Conservation (phyloP, 1,139 yeast genomes). For the Sugiyamaella japonica region DNA sequence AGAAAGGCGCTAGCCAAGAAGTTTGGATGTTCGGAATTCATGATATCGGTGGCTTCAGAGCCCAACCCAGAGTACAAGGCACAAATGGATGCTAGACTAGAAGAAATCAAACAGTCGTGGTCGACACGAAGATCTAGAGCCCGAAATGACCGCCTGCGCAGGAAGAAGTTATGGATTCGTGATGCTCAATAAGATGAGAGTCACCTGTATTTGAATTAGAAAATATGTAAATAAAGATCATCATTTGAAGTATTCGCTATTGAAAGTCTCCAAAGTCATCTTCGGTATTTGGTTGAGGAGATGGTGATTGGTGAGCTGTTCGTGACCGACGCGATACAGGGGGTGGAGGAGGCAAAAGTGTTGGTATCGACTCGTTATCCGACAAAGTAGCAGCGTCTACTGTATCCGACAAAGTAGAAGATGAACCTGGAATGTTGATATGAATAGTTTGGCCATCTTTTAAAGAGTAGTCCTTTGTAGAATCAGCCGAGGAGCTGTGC, state of each 20-base stretch:
- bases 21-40: constrained; percentile 56
- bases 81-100: constrained; percentile 50
- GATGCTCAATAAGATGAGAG: constrained; percentile 45
- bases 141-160: constrained; percentile 55
- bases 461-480: constrained; percentile 32
- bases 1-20: constrained; percentile 65
- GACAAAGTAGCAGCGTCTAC: neutral
- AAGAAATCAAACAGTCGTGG: constrained; percentile 51
- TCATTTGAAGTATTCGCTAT: constrained; percentile 16
- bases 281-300: constrained; percentile 28
- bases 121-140: constrained; percentile 48
- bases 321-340: constrained; percentile 15
- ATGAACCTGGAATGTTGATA: constrained; percentile 26
- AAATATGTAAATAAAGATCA: constrained; percentile 6
- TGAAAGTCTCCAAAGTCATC: constrained; percentile 51
- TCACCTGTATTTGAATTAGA: constrained; percentile 13
- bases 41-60: constrained; percentile 54
- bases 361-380: constrained; percentile 22
- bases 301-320: constrained; percentile 25
- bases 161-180: constrained; percentile 63
- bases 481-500: neutral
- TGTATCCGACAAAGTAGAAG: neutral
- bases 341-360: constrained; percentile 31
- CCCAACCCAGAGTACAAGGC: constrained; percentile 43
- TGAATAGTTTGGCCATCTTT: constrained; percentile 36